Percentiles rank a stretch among this genome's conserved stretches.
phyloP scores from a whole-genome alignment of 2,329 filamentous ascomycete species.

The Corinectria fuckeliana region DNA sequence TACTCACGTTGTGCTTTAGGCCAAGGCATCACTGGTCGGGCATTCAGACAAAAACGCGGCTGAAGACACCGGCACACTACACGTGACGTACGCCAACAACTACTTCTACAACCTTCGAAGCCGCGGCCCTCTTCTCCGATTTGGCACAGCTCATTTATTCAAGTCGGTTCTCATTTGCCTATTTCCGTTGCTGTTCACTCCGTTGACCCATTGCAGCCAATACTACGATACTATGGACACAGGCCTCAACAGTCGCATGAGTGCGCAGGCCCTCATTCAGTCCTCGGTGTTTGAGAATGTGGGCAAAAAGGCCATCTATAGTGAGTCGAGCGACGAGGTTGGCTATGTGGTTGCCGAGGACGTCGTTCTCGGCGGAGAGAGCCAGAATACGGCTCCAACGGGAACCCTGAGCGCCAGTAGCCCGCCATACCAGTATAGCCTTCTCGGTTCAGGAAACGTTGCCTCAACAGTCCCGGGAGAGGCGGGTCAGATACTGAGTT shows the following conservation, averaged over 20 bases:
- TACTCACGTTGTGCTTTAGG: slow-evolving; percentile 11
- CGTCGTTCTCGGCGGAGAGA: slow-evolving; percentile 23
- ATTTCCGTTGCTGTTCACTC: fast-evolving
- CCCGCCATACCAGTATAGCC: slow-evolving; percentile 24
- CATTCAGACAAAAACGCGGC: slow-evolving; percentile 64
- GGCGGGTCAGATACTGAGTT: slow-evolving; percentile 25
- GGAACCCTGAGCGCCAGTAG: slow-evolving; percentile 11
- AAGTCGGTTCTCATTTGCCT: slow-evolving; percentile 15
- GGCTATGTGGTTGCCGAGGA: slow-evolving; percentile 28
- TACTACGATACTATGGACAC: slow-evolving; percentile 37
- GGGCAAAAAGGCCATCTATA: slow-evolving; percentile 36
- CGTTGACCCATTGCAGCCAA: slow-evolving; percentile 14
- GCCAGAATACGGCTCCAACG: slow-evolving; percentile 21
- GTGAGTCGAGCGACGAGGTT: slow-evolving; percentile 22
- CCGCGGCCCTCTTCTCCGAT: slow-evolving; percentile 64
- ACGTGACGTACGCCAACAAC: slow-evolving; percentile 67
- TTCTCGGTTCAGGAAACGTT: slow-evolving; percentile 25
- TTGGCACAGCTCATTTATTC: slow-evolving; percentile 63
- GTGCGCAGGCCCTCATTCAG: slow-evolving; percentile 32
- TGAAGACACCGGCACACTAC: slow-evolving; percentile 65
- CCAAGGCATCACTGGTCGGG: slow-evolving; percentile 65
- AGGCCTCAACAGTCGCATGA: slow-evolving; percentile 34
- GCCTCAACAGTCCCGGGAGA: slow-evolving; percentile 19
- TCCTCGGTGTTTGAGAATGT: slow-evolving; percentile 33
- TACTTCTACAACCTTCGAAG: slow-evolving; percentile 66